phyloP scores from a whole-genome alignment of 768 basidiomycete species.

The Lentinus brumalis region DNA sequence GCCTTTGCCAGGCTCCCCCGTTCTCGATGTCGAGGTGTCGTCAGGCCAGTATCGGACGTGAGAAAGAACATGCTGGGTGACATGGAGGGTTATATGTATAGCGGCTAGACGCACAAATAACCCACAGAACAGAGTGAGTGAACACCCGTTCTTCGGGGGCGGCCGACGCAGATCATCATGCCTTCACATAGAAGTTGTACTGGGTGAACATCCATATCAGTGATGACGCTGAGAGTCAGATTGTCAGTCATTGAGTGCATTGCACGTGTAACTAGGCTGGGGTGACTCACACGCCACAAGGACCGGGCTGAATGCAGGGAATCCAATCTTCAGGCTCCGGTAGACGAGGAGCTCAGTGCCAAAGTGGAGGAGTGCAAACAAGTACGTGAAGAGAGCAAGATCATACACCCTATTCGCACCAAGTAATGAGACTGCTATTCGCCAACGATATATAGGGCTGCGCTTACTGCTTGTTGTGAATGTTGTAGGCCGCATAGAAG shows the following conservation, averaged over 20 bases:
- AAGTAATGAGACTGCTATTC: constrained; percentile 11
- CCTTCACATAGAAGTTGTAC: constrained; percentile 75
- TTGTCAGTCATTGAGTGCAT: constrained; percentile 1
- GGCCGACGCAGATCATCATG: constrained; percentile 22
- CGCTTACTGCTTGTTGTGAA: constrained; percentile 75
- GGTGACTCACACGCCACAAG: constrained; percentile 81
- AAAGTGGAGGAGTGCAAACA: constrained; percentile 91
- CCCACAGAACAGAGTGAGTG: neutral
- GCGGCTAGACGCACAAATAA: too few species aligned
- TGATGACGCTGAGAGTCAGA: constrained; percentile 51
- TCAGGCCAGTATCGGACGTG: too few species aligned
- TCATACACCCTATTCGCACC: constrained; percentile 71
- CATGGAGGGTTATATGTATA: too few species aligned
- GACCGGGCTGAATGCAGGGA: constrained; percentile 69
- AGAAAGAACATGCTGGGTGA: too few species aligned
- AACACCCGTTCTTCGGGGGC: neutral
- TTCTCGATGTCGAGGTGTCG: too few species aligned
- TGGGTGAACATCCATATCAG: constrained; percentile 86
- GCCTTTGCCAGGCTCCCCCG: too few species aligned
- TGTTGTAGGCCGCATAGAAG: constrained; percentile 87
- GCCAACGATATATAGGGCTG: constrained; percentile 9
- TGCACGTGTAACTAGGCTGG: neutral
- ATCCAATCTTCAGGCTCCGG: constrained; percentile 64
- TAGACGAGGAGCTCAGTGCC: constrained; percentile 83
- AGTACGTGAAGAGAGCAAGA: constrained; percentile 83